Conservation (phyloP, 2,329 filamentous ascomycete species). For the Alternaria viburni region DNA sequence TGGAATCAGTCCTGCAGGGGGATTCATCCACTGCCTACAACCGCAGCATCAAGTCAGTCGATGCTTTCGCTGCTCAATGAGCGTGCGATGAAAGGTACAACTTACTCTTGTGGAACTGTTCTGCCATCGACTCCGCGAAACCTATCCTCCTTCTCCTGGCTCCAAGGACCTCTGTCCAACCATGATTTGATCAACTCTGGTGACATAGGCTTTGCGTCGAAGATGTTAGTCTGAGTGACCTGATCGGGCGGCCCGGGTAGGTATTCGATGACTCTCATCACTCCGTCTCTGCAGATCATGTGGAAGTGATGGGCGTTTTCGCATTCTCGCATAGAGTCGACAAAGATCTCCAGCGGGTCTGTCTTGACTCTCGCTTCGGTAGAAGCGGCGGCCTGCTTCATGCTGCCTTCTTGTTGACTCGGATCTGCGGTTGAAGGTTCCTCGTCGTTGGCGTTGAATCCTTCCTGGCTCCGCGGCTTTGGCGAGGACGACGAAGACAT, state of each 20-base stretch:
- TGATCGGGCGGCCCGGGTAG: neutral
- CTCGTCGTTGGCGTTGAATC: neutral
- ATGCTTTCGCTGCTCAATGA: neutral
- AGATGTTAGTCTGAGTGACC: neutral
- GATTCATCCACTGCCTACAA: neutral
- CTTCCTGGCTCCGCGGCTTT: neutral
- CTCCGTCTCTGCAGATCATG: neutral
- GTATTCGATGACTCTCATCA: neutral
- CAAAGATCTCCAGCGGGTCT: neutral
- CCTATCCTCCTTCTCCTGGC: neutral
- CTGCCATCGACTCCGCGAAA: conserved; percentile 8
- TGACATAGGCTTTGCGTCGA: conserved; percentile 5
- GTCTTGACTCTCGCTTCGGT: neutral
- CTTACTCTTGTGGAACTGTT: conserved; percentile 3
- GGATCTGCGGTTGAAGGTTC: neutral
- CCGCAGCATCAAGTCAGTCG: neutral
- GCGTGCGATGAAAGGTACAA: neutral
- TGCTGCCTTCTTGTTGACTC: neutral
- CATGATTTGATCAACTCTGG: conserved; percentile 4
- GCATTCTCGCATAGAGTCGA: neutral
- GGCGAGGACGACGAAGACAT: neutral
- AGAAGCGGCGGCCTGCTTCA: neutral
- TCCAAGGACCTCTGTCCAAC: conserved; percentile 2
- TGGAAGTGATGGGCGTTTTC: neutral
- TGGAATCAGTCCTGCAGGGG: neutral